phyloP scores from a whole-genome alignment of 305 asterid genomes.

The Andrographis paniculata region DNA sequence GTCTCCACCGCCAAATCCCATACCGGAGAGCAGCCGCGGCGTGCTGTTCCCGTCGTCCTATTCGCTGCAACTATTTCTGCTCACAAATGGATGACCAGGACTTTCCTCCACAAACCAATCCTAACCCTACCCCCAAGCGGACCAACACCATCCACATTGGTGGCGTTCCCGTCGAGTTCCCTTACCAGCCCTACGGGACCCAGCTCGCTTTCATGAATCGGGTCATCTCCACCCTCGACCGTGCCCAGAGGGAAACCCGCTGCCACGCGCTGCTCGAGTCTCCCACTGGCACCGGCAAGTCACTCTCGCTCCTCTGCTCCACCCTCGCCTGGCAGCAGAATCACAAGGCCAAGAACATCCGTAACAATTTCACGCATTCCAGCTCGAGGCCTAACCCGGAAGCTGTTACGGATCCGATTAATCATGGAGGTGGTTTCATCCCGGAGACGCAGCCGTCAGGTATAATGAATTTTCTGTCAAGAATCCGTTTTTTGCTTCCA shows the following conservation, averaged over 20 bases:
- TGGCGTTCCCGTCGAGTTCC: constrained; percentile 82
- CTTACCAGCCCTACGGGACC: constrained; percentile 84
- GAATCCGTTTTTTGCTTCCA: no score
- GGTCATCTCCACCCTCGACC: constrained; percentile 75
- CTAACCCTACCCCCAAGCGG: constrained; percentile 27
- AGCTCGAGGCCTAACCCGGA: constrained; percentile 53
- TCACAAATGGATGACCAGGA: no score
- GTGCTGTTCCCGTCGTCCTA: no score
- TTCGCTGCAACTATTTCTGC: no score
- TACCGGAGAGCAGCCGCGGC: no score
- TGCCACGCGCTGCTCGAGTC: constrained; percentile 91
- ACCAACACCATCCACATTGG: constrained; percentile 49
- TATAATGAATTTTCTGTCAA: neutral
- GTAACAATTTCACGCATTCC: constrained; percentile 30
- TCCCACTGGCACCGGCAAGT: constrained; percentile 92
- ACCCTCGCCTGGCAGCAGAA: constrained; percentile 85
- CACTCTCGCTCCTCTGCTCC: constrained; percentile 87
- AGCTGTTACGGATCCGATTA: constrained; percentile 62
- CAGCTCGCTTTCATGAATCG: constrained; percentile 86
- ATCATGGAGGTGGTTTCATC: constrained; percentile 85
- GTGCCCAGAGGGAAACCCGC: constrained; percentile 58
- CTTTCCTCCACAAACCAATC: no score
- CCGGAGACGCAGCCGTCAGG: constrained; percentile 75
- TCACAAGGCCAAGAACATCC: constrained; percentile 33
- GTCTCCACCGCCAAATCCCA: no score